Evolutionary conservation across 345 rosid genomes (phyloP).

Genomic region (Eucalyptus viminalis): DNA sequence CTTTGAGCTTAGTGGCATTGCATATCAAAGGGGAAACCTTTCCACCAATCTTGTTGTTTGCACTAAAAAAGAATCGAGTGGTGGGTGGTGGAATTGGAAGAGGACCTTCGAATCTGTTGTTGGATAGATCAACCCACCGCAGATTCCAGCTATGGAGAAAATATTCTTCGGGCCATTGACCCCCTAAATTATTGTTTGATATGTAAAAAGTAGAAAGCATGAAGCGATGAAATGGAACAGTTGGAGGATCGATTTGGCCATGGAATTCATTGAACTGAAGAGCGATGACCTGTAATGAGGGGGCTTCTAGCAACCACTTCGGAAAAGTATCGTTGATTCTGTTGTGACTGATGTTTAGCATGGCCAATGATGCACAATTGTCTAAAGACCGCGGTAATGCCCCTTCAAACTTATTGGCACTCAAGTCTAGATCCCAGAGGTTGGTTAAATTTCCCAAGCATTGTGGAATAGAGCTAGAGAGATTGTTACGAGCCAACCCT

Average conservation of each 20-base stretch:
- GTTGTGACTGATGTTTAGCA: not conserved
- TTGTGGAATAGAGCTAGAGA: conserved; percentile 1
- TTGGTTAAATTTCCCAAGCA: not conserved
- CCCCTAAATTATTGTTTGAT: not conserved
- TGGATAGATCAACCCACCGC: not conserved
- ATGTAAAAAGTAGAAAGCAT: not conserved
- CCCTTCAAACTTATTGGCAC: conserved; percentile 1
- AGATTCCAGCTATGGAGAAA: not conserved
- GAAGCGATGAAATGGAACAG: not conserved
- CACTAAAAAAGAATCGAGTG: accelerated
- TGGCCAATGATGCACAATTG: not conserved
- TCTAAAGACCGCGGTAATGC: not conserved
- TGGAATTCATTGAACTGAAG: not conserved
- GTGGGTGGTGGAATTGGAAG: not conserved
- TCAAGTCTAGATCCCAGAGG: not conserved
- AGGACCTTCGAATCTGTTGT: not conserved
- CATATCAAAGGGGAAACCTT: not conserved
- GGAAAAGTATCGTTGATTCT: conserved; percentile 7
- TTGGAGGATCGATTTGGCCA: not conserved
- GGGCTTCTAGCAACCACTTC: not conserved
- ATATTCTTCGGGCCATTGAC: not conserved
- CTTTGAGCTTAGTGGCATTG: accelerated
- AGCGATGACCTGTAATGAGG: not conserved
- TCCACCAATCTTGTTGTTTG: not conserved
- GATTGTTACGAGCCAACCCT: not conserved